Percentiles rank a stretch among this genome's conserved stretches.
Evolutionary conservation across 768 basidiomycete species (phyloP).

Genomic region (Termitomyces bulborhizus): DNA sequence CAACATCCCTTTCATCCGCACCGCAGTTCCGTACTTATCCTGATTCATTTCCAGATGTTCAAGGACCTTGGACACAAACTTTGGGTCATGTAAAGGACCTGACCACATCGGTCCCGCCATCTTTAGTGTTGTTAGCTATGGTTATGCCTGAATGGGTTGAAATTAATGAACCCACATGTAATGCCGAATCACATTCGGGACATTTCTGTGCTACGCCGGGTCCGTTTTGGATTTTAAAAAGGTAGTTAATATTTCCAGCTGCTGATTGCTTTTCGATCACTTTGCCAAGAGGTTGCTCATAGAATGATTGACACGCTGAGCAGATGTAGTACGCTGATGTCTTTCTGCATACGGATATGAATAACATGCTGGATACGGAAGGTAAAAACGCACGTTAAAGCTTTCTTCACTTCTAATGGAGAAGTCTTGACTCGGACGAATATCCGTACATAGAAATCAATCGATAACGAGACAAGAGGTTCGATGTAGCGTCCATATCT

Average conservation of each 20-base stretch:
- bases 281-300: slow-evolving; percentile 82
- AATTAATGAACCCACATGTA: slow-evolving; percentile 55
- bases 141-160: background rate
- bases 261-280: slow-evolving; percentile 51
- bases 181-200: slow-evolving; percentile 69
- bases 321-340: slow-evolving; percentile 85
- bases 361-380: background rate
- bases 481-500: slow-evolving; percentile 91
- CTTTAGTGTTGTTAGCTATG: slow-evolving; percentile 29
- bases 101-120: slow-evolving; percentile 97
- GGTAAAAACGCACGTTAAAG: slow-evolving; percentile 53
- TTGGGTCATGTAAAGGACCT: slow-evolving; percentile 72
- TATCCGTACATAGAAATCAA: slow-evolving; percentile 95
- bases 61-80: slow-evolving; percentile 72
- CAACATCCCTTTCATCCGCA: slow-evolving; percentile 94
- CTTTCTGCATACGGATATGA: slow-evolving; percentile 47
- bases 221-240: slow-evolving; percentile 69
- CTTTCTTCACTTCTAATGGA: slow-evolving; percentile 80
- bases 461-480: slow-evolving; percentile 85
- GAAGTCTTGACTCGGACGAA: slow-evolving; percentile 76
- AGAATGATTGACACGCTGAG: slow-evolving; percentile 71
- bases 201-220: slow-evolving; percentile 66
- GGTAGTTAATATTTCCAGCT: slow-evolving; percentile 50
- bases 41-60: slow-evolving; percentile 60
- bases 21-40: slow-evolving; percentile 67